Evolutionary conservation across 2,329 filamentous ascomycete species (phyloP), one percentile per base, ranked within the genome.

Genomic region (Aureobasidium sp.): DNA sequence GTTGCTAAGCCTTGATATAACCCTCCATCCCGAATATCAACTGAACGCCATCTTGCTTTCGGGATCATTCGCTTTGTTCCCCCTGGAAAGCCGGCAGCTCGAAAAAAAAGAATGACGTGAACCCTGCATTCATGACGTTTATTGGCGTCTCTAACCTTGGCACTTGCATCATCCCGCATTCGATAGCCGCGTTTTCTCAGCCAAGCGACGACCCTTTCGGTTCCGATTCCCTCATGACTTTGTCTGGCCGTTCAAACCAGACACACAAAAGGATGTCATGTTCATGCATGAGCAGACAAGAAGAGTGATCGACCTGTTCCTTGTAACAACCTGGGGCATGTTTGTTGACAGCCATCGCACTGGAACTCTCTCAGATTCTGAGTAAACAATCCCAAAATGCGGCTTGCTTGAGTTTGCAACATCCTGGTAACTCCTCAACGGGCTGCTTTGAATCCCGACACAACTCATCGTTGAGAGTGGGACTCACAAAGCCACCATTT

Each of bases 131-230:
- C 13, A 61, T 61, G 58, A 61, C 58, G 58, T 61, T 43, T 61
- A 27, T 33, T 18, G 55, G 56, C 56, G 56, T n/a, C 42, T 16
- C 25, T 15, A 18, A 58, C 54, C n/a, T 58, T 58, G 54, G 55
- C 40, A 36, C 29, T 59, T 59, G 55, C 55, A 59, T 61, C 45
- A 50, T 48, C 43, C 58, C 58, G 58, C 58, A 50, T 50, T 61
- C 58, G 58, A 61, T 61, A 61, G 58, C 58, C 58, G 58, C 45
- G 45, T 61, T 61, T n/a, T 38, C 27, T 59, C 42, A 48, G 42
- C 56, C 56, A 59, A 48, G 42, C 55, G 55, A 59, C 42, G 27
- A 47, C 55, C 25, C 31, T 60, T 61, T 50, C 45, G 58, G 58
- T 33, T 61, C 58, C 50, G 55, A 20, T 29, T 59, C 40, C 29